These are phyloP conservation scores for Candida pini DNA, from an alignment of 805 yeast species.

Conservation along the genomic window DNA sequence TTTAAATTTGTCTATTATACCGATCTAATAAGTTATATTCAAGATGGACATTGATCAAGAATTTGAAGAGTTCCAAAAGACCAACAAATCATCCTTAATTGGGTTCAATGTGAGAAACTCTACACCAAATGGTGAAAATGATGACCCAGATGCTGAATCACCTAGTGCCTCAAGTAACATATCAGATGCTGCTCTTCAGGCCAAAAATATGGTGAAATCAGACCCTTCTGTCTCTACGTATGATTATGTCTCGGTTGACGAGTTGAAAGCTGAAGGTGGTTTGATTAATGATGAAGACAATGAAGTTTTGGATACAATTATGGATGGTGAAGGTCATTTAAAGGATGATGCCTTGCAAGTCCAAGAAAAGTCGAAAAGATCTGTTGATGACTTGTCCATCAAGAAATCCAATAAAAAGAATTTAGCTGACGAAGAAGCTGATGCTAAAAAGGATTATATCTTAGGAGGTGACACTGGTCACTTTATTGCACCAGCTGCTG, in stretches of 20 bases:
- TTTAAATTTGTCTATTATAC: too few relatives aligned
- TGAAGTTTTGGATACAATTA: constrained; percentile 44
- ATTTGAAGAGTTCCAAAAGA: constrained; percentile 45
- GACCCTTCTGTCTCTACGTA: constrained; percentile 23
- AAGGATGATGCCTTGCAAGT: constrained; percentile 40
- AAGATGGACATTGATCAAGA: constrained; percentile 49
- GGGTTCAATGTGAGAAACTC: constrained; percentile 40
- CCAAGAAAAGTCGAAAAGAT: constrained; percentile 13
- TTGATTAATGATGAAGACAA: constrained; percentile 54
- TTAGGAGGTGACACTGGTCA: constrained; percentile 29
- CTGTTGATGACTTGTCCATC: constrained; percentile 1
- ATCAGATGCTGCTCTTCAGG: constrained; percentile 22
- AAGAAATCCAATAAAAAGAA: neutral
- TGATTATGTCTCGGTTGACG: constrained; percentile 27
- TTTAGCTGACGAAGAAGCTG: constrained; percentile 1
- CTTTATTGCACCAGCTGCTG: constrained; percentile 32
- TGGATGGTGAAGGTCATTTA: constrained; percentile 50
- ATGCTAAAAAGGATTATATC: constrained; percentile 11
- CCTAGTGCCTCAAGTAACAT: constrained; percentile 19
- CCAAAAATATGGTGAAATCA: constrained; percentile 40
- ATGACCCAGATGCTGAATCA: constrained; percentile 16
- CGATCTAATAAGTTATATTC: neutral
- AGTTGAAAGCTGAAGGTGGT: constrained; percentile 42
- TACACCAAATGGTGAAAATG: constrained; percentile 14
- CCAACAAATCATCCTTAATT: constrained; percentile 44